phyloP scores from a whole-genome alignment of 176 grass and related monocot genomes.

The Carex myosuroides region DNA sequence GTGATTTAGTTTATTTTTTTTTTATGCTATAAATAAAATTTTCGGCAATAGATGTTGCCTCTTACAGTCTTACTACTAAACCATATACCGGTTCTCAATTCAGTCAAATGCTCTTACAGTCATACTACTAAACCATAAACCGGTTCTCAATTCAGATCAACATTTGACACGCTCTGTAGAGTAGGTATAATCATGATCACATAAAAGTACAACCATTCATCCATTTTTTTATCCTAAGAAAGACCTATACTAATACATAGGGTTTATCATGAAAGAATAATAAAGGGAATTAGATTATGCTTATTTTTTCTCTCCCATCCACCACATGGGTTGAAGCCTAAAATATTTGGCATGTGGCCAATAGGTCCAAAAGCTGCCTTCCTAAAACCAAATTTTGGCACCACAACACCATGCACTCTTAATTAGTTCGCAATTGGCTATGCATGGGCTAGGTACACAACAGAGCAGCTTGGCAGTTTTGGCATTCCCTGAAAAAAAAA shows the following conservation, averaged over 20 bases:
- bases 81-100: too few relatives aligned
- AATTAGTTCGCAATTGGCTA: neutral
- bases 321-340: slow-evolving; percentile 23
- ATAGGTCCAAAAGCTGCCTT: slow-evolving; percentile 10
- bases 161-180: neutral
- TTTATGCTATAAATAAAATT: too few relatives aligned
- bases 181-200: neutral
- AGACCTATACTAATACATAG: neutral
- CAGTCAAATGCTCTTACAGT: too few relatives aligned
- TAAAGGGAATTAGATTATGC: neutral
- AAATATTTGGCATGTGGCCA: slow-evolving; percentile 20
- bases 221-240: neutral
- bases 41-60: too few relatives aligned
- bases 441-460: neutral
- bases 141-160: neutral
- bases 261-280: neutral
- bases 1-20: too few relatives aligned
- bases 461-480: neutral
- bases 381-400: neutral
- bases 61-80: too few relatives aligned
- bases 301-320: slow-evolving; percentile 4
- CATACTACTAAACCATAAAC: too few relatives aligned
- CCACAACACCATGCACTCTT: neutral
- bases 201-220: neutral
- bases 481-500: neutral